Evolutionary conservation across 1,284 basidiomycete genomes (phyloP).

Genomic region (Somion occarium): DNA sequence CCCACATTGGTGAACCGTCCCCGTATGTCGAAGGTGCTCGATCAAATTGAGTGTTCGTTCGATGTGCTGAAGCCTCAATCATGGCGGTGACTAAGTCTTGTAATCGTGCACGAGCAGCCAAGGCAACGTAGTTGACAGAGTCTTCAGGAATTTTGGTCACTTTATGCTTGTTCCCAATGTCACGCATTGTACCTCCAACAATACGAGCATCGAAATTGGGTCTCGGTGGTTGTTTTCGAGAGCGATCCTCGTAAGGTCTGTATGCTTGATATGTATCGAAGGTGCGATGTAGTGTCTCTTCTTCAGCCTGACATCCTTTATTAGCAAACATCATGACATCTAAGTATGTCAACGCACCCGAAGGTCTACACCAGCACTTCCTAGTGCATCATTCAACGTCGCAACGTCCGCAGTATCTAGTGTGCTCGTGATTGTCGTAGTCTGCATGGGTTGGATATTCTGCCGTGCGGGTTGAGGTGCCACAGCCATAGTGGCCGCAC

Average conservation of each 20-base stretch:
- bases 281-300: slow-evolving; percentile 67
- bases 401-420: slow-evolving; percentile 65
- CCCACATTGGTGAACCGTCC: slow-evolving; percentile 74
- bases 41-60: slow-evolving; percentile 65
- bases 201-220: slow-evolving; percentile 62
- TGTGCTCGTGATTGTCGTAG: slow-evolving; percentile 26
- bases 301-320: slow-evolving; percentile 56
- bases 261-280: slow-evolving; percentile 57
- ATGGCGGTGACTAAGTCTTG: slow-evolving; percentile 68
- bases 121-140: slow-evolving; percentile 69
- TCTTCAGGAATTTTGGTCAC: slow-evolving; percentile 65
- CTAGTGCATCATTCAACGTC: slow-evolving; percentile 75
- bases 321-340: neutral
- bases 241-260: slow-evolving; percentile 65
- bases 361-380: slow-evolving; percentile 79
- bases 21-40: slow-evolving; percentile 60
- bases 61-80: slow-evolving; percentile 69
- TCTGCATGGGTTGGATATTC: slow-evolving; percentile 12
- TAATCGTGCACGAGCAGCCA: slow-evolving; percentile 72
- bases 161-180: slow-evolving; percentile 59
- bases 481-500: neutral
- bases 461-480: neutral
- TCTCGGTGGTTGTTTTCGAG: slow-evolving; percentile 61
- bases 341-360: slow-evolving; percentile 39
- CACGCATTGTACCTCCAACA: slow-evolving; percentile 59